A percentile compares a stretch with the other conserved stretches of the same genome.
Conservation (phyloP, 2,329 filamentous ascomycete genomes). For the Pyrenophora teres region DNA sequence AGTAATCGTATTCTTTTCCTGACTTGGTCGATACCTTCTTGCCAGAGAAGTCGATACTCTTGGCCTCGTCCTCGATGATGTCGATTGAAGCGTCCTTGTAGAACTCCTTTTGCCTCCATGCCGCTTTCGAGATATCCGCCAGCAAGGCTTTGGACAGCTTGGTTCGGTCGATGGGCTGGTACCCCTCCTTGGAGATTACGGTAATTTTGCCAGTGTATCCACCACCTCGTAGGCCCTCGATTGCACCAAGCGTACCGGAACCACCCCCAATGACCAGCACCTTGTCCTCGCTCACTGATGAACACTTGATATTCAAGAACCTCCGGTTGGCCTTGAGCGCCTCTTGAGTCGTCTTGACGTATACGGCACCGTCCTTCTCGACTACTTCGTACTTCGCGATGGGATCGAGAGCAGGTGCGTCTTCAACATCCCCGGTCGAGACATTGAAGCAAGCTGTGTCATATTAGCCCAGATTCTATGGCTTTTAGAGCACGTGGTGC, state of each 20-base stretch:
- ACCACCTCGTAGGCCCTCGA: slow-evolving; percentile 81
- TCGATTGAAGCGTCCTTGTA: slow-evolving; percentile 68
- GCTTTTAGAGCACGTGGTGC: not conserved
- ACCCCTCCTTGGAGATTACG: slow-evolving; percentile 80
- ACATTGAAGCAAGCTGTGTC: slow-evolving; percentile 85
- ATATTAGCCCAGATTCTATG: slow-evolving; percentile 9
- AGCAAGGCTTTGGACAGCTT: slow-evolving; percentile 95
- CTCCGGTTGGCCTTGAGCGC: slow-evolving; percentile 77
- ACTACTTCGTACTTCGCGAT: slow-evolving; percentile 79
- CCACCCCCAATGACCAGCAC: slow-evolving; percentile 80
- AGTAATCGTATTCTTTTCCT: slow-evolving; percentile 75
- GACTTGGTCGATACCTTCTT: slow-evolving; percentile 77
- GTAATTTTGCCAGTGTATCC: slow-evolving; percentile 82
- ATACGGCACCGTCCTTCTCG: slow-evolving; percentile 82
- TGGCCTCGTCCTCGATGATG: slow-evolving; percentile 65
- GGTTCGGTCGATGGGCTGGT: slow-evolving; percentile 87
- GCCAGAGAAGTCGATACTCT: slow-evolving; percentile 72
- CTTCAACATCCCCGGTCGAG: slow-evolving; percentile 88
- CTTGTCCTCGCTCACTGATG: slow-evolving; percentile 61
- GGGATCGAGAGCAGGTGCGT: slow-evolving; percentile 88
- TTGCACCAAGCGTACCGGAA: slow-evolving; percentile 77
- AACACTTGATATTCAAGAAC: slow-evolving; percentile 74
- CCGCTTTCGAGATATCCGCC: slow-evolving; percentile 77
- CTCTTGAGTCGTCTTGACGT: slow-evolving; percentile 78
- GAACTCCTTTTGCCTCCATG: slow-evolving; percentile 76